phyloP scores from a whole-genome alignment of 139 green algal species.

The Deuterostichococcus epilithicus region DNA sequence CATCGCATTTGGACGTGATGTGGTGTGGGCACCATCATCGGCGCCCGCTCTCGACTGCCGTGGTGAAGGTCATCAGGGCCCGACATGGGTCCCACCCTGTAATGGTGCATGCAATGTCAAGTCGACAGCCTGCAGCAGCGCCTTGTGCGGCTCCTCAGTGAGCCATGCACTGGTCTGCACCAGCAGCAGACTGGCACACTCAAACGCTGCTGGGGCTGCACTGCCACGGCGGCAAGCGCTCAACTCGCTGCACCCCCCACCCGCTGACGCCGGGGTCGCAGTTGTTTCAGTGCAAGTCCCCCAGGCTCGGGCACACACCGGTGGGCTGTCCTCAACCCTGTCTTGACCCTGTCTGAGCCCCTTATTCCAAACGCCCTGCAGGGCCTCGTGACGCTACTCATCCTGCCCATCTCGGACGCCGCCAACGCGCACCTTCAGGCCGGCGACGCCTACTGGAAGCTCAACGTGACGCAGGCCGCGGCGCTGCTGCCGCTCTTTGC shows the following conservation, averaged over 20 bases:
- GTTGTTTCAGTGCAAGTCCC: background rate
- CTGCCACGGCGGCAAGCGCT: background rate
- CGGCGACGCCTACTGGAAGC: background rate
- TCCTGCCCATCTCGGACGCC: background rate
- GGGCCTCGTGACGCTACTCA: background rate
- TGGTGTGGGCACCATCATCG: background rate
- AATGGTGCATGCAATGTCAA: too few relatives aligned
- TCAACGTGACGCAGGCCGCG: background rate
- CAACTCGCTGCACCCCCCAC: background rate
- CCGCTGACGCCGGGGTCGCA: background rate
- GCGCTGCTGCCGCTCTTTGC: background rate
- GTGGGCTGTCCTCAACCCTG: background rate
- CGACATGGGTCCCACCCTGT: too few relatives aligned
- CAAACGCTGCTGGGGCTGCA: background rate
- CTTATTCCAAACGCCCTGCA: background rate
- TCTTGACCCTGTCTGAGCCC: background rate
- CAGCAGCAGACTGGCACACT: too few relatives aligned
- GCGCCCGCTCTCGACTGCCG: too few relatives aligned
- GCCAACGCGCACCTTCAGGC: background rate
- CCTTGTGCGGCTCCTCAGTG: too few relatives aligned
- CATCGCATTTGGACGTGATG: background rate
- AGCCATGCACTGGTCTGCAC: too few relatives aligned
- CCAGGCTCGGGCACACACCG: background rate
- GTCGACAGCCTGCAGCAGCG: too few relatives aligned
- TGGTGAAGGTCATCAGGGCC: too few relatives aligned